Base-by-base conservation (phyloP, 2,329 filamentous ascomycete species). In the Sporothrix brunneoviolacea region DNA sequence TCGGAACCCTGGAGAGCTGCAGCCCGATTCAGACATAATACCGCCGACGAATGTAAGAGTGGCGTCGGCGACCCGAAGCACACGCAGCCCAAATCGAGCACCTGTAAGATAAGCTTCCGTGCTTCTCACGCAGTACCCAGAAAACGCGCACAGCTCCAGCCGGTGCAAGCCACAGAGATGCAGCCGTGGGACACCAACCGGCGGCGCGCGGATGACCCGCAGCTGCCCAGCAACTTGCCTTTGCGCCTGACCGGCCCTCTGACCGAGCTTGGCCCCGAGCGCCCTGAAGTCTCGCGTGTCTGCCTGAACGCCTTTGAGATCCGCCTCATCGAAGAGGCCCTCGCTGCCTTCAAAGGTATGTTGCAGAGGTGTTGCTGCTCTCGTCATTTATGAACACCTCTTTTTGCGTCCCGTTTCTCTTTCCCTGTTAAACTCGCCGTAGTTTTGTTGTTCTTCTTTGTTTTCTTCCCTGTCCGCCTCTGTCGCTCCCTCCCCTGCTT, bases 281-380 rank as follows among this genome's bases (percentile, higher is more conserved):
- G 22, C n/a, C 44, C 49, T 4, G 42, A 37, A 6, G 45, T 50
- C 12, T 37, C 16, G 19, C 35, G 40, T 8, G 27, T 62, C 13
- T 28, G 46, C 19, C 51, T 63, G n/a, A 43, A 54, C 22, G 22
- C 50, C 7, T 10, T 28, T 1, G 58, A 62, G 27, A 30, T 59
- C 19, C 30, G 37, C 1, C 57, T 61, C 30, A 42, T 62, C 40
- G 54, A 65, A 24, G 49, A 54, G 7, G 60, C 59, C 30, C 57
- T 68, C 2, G 50, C 50, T 10, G 47, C 38, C 10, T 65, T 66
- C 53, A 62, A 66, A 33, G 49, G 62, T 59, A 36, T 59, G 43
- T 35, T 16, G 19, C 12, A 32, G 15, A 28, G 10, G 10, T 27
- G 12, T 3, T n/a, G n/a, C n/a, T n/a, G n/a, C n/a, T n/a, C n/a